A percentile compares a stretch with the other conserved stretches of the same genome.
Conservation (phyloP, 345 rosid genomes). For the Hibiscus mutabilis region DNA sequence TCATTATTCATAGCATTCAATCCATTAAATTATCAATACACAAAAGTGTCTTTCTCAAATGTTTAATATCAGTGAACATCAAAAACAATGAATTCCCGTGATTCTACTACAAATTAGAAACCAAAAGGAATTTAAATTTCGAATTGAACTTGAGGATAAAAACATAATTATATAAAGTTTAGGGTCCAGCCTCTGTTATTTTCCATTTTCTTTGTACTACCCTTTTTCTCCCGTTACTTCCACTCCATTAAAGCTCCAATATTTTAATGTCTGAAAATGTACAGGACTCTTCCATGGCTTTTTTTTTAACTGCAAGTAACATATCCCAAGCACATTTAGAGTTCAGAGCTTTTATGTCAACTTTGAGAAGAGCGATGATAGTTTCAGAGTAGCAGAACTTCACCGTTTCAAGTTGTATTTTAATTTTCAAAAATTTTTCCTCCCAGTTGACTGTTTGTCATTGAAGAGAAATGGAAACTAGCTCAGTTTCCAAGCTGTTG, state of each 20-base stretch:
- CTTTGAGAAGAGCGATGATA: conserved; percentile 5
- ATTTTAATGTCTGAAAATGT: neutral
- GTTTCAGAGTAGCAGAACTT: conserved; percentile 16
- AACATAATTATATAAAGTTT: neutral
- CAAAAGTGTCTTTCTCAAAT: neutral
- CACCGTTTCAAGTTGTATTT: neutral
- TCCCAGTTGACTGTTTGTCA: neutral
- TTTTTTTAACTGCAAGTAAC: neutral
- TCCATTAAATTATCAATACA: neutral
- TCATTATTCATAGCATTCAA: neutral
- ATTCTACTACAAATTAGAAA: neutral
- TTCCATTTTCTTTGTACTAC: neutral
- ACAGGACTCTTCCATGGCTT: neutral
- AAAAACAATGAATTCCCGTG: neutral
- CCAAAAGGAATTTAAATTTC: neutral
- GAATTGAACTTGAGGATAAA: neutral
- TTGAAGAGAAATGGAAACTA: conserved; percentile 40
- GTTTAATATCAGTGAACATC: neutral
- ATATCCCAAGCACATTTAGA: neutral
- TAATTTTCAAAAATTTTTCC: neutral
- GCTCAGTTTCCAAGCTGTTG: conserved; percentile 46
- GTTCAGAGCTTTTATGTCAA: neutral
- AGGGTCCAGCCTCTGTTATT: neutral
- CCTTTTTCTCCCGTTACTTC: neutral
- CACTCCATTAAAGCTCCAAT: conserved; percentile 6